Evolutionary conservation across 495 filamentous ascomycete species (phyloP).

Genomic region (Mycothermus thermophilus): DNA sequence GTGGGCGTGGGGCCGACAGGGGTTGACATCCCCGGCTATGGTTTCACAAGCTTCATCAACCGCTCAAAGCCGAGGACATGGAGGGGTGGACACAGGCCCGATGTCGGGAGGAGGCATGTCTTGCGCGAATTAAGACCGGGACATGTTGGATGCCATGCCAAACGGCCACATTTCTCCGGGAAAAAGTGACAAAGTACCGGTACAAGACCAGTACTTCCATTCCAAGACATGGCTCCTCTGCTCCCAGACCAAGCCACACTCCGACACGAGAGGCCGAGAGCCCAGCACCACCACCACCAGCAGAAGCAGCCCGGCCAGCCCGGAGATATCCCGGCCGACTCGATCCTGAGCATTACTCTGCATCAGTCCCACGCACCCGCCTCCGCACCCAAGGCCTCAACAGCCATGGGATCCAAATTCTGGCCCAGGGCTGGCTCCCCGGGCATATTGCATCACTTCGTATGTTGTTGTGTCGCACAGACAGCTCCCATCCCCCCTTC

Average conservation of each 20-base stretch:
- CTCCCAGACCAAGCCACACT: no score
- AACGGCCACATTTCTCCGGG: no score
- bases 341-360: slow-evolving; percentile 1
- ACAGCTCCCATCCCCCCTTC: no score
- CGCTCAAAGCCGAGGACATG: no score
- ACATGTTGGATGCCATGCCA: no score
- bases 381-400: background rate
- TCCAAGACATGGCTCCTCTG: no score
- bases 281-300: no score
- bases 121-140: background rate
- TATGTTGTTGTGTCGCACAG: slow-evolving; percentile 20
- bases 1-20: background rate
- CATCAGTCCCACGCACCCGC: no score
- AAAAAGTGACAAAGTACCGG: background rate
- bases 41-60: background rate
- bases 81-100: no score
- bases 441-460: slow-evolving; percentile 44
- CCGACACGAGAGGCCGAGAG: no score
- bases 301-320: background rate
- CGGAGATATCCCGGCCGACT: background rate
- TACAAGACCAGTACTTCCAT: no score
- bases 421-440: slow-evolving; percentile 37
- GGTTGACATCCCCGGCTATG: background rate
- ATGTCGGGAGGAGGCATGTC: slow-evolving; percentile 1
- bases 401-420: slow-evolving; percentile 35